Percentiles rank a stretch among this genome's conserved stretches.
These are phyloP conservation scores for Phialophora verrucosa DNA, from an alignment of 2,329 filamentous ascomycete species.

Conservation along the genomic window DNA sequence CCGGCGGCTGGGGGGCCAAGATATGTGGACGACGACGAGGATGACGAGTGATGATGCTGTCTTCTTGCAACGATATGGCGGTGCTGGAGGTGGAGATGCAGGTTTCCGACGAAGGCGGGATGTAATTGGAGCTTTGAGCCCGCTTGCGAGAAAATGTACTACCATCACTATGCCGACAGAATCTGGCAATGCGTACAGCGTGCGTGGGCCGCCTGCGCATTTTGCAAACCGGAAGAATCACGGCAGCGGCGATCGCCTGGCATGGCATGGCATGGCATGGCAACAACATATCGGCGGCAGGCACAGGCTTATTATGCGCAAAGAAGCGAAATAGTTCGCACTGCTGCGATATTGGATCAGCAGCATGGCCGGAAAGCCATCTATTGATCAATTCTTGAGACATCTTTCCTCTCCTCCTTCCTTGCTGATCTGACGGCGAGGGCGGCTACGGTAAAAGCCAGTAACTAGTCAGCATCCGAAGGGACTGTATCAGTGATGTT, in stretches of 20 bases:
- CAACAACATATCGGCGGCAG: too few species aligned
- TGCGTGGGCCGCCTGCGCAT: not conserved
- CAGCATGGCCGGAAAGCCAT: too few species aligned
- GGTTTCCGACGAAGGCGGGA: not conserved
- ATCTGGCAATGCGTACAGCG: not conserved
- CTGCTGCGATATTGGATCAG: too few species aligned
- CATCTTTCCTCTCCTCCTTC: too few species aligned
- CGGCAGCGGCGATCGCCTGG: not conserved
- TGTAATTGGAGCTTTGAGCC: not conserved
- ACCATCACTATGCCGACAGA: not conserved
- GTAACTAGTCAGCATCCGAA: too few species aligned
- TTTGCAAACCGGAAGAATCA: not conserved
- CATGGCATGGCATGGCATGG: too few species aligned
- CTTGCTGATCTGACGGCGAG: too few species aligned
- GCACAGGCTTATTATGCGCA: too few species aligned
- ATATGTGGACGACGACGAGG: constrained; percentile 41
- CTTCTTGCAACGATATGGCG: not conserved
- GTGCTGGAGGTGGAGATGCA: not conserved
- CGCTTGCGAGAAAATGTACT: not conserved
- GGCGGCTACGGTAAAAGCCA: too few species aligned
- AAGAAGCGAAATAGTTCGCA: too few species aligned
- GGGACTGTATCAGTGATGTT: too few species aligned
- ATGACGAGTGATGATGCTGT: constrained; percentile 31
- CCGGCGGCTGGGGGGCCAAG: constrained; percentile 39
- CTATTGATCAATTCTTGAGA: too few species aligned